Evolutionary conservation across 2,329 filamentous ascomycete species (phyloP).

Genomic region (Beauveria sp.): DNA sequence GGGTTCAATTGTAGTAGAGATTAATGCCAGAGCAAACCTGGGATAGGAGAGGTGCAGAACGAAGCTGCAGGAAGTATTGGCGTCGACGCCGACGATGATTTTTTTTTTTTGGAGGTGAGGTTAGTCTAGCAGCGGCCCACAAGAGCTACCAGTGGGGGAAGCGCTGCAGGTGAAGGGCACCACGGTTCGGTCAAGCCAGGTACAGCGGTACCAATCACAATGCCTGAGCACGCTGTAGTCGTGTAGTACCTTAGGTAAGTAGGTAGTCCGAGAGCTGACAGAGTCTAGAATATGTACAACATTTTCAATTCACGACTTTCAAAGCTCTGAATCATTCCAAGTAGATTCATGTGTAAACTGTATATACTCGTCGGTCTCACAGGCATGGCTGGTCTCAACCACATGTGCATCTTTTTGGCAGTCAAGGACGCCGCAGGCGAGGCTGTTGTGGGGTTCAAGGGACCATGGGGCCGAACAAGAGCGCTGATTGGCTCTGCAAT

Average conservation of each 20-base stretch:
- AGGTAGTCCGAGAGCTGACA: too few relatives aligned
- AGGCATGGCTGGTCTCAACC: neutral
- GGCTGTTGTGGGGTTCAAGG: constrained; percentile 1
- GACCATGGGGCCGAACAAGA: neutral
- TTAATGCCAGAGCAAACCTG: neutral
- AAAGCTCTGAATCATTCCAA: too few relatives aligned
- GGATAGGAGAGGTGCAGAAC: neutral
- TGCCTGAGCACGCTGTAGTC: neutral
- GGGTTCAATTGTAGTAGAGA: neutral
- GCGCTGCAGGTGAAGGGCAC: neutral
- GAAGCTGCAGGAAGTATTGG: neutral
- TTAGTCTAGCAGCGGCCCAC: neutral
- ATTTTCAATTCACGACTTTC: too few relatives aligned
- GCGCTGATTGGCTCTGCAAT: neutral
- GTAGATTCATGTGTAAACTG: too few relatives aligned
- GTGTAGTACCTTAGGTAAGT: too few relatives aligned
- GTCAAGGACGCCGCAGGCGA: neutral
- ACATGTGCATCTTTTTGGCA: neutral
- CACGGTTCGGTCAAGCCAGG: neutral
- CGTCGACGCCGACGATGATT: neutral
- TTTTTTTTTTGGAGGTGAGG: constrained; percentile 21
- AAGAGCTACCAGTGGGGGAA: neutral
- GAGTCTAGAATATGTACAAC: too few relatives aligned
- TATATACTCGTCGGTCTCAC: too few relatives aligned
- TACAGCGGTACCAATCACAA: neutral